phyloP scores from a whole-genome alignment of 2,329 filamentous ascomycete genomes.

The Neospermospora avenae region DNA sequence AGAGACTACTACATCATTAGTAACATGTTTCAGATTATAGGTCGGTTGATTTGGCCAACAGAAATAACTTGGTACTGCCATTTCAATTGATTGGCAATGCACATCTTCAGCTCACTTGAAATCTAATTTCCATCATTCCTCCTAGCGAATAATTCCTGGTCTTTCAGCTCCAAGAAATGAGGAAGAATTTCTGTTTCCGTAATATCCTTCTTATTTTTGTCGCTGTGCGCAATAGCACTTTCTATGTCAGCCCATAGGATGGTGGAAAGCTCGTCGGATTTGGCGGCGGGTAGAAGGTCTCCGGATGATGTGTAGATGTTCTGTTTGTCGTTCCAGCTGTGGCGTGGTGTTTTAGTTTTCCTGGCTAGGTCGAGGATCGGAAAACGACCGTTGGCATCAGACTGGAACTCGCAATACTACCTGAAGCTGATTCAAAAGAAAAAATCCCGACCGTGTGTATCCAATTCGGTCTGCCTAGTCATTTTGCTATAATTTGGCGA shows the following conservation, averaged over 20 bases:
- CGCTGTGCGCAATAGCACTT: slow-evolving; percentile 51
- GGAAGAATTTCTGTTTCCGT: slow-evolving; percentile 46
- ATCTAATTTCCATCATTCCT: too few species aligned
- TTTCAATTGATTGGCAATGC: too few species aligned
- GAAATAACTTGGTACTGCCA: too few species aligned
- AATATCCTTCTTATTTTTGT: slow-evolving; percentile 47
- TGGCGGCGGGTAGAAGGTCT: slow-evolving; percentile 33
- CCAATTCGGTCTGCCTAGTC: slow-evolving; percentile 31
- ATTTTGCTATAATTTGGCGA: not conserved
- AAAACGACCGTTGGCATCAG: slow-evolving; percentile 39
- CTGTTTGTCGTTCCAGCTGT: slow-evolving; percentile 46
- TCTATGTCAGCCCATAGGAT: slow-evolving; percentile 51
- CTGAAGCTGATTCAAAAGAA: too few species aligned
- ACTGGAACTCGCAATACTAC: not conserved
- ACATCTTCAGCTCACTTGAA: too few species aligned
- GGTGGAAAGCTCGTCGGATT: slow-evolving; percentile 33
- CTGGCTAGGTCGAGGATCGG: slow-evolving; percentile 52
- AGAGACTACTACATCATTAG: too few species aligned
- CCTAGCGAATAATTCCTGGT: slow-evolving; percentile 38
- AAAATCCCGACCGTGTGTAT: slow-evolving; percentile 27
- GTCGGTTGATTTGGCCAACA: too few species aligned
- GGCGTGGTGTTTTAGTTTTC: slow-evolving; percentile 45
- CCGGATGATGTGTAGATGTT: slow-evolving; percentile 43
- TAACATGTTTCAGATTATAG: too few species aligned
- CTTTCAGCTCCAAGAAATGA: slow-evolving; percentile 51